Base-by-base conservation (phyloP, 2,329 filamentous ascomycete genomes). In the Aphanocladium album region DNA sequence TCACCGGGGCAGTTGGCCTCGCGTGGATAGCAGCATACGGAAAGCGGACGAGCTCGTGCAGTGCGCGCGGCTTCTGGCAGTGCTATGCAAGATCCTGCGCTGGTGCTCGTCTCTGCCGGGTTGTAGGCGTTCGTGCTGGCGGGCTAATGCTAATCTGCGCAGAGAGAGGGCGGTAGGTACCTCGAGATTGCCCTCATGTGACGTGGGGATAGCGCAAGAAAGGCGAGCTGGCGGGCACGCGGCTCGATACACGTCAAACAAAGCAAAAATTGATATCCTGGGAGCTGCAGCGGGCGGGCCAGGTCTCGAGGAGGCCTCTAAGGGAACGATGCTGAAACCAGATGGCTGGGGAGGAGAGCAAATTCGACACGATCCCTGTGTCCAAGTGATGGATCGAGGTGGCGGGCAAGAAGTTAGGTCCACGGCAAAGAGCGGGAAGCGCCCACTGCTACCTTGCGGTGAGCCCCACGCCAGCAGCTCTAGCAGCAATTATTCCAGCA, bases 361-460 rank as follows among this genome's bases (percentile, higher is more conserved):
- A 52, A 59, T 53, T 59, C 47, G 49, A 53, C 39, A 53, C 47
- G 49, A 50, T 43, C 33, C 17, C 56, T 43, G 46, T 50, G 56
- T 58, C 56, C 46, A 21, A 58, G 25, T 41, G 56, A 50, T 50
- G 56, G 55, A 57, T 50, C 57, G 25, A 46, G 39, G 47, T 52
- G 57, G 47, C 57, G 39, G 57, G 57, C 49, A 52, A 21, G 27
- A 49, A 46, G 35, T 59, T 51, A 30, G 45, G 47, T 33, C 49
- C 25, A 46, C 57, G 57, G 37, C 37, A 37, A 23, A 46, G 47
- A 46, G 57, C 57, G 49, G 57, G 57, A 51, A 51, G 56, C 46
- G 56, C 56, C 56, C 56, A 46, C 35, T 43, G 25, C 21, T n/a
- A 51, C 45, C 19, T 8, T 39, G 37, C 14, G 25, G 37, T 52